phyloP scores from a whole-genome alignment of 345 rosid species.

The Rhodamnia rubescens region DNA sequence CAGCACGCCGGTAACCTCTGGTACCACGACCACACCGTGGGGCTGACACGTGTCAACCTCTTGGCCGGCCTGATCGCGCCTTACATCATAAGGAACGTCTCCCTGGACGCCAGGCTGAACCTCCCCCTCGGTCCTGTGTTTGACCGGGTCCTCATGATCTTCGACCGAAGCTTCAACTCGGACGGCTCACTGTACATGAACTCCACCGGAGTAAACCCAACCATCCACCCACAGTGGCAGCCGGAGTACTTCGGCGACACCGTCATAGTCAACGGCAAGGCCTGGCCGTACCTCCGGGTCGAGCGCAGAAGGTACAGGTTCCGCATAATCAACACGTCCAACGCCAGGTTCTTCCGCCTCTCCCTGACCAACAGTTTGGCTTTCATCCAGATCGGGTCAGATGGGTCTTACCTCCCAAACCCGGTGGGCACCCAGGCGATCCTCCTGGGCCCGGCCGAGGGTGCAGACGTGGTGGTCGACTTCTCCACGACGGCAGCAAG shows the following conservation, averaged over 20 bases:
- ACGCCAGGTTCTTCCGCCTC: conserved; percentile 59
- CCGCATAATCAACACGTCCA: conserved; percentile 59
- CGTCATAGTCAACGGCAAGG: conserved; percentile 70
- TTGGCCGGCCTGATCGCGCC: conserved; percentile 70
- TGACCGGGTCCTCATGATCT: conserved; percentile 45
- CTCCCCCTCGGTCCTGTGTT: conserved; percentile 42
- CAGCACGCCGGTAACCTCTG: conserved; percentile 84
- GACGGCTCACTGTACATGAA: conserved; percentile 69
- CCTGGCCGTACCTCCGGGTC: conserved; percentile 60
- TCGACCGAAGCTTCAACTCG: conserved; percentile 50
- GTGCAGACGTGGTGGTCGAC: conserved; percentile 60
- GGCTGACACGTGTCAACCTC: conserved; percentile 68
- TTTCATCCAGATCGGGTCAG: conserved; percentile 57
- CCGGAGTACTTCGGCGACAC: conserved; percentile 78
- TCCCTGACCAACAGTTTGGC: conserved; percentile 49
- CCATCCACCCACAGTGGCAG: conserved; percentile 86
- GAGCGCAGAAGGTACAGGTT: conserved; percentile 69
- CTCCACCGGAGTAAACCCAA: conserved; percentile 61
- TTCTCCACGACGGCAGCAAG: conserved; percentile 33
- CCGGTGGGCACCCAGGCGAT: conserved; percentile 28
- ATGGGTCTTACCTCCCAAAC: conserved; percentile 37
- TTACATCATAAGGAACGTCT: conserved; percentile 45
- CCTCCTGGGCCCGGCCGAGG: conserved; percentile 62
- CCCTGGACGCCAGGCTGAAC: conserved; percentile 33
- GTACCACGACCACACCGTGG: conserved; percentile 85